phyloP scores from a whole-genome alignment of 2,329 filamentous ascomycete species.

The Alternaria hordeiaustralica region DNA sequence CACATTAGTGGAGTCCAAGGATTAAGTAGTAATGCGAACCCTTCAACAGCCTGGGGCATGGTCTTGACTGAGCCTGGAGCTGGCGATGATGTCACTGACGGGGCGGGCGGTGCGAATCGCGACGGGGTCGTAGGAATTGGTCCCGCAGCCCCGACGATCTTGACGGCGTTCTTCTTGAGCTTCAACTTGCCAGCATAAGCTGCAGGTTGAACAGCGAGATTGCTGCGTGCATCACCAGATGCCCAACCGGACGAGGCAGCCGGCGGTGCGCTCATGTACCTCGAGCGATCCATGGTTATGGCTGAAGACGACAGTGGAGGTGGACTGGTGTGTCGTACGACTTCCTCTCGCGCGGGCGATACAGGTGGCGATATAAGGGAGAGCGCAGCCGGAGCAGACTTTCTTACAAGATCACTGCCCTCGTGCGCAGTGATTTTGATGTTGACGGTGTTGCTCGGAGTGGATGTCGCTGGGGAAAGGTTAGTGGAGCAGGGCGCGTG shows the following conservation, averaged over 20 bases:
- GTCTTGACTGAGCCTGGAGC: conserved; percentile 9
- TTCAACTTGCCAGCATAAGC: conserved; percentile 20
- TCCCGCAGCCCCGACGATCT: conserved; percentile 28
- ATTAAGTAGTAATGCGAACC: conserved; percentile 13
- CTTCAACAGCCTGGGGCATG: conserved; percentile 13
- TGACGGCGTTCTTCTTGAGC: conserved; percentile 40
- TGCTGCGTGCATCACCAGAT: conserved; percentile 18
- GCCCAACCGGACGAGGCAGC: background rate
- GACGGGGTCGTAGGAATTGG: background rate
- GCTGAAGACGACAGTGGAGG: background rate
- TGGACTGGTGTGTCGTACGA: background rate
- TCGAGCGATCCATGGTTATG: conserved; percentile 20
- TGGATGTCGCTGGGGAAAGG: conserved; percentile 4
- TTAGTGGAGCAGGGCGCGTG: background rate
- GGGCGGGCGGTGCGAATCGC: background rate
- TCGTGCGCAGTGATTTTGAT: background rate
- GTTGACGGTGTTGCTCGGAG: conserved; percentile 4
- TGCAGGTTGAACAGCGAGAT: conserved; percentile 33
- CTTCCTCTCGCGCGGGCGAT: conserved; percentile 4
- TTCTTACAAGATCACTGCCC: background rate
- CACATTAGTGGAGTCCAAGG: conserved; percentile 6
- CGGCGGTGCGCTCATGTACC: conserved; percentile 11
- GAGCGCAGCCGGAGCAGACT: background rate
- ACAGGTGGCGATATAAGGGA: conserved; percentile 13
- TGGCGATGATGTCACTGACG: background rate